Evolutionary conservation across 352 stramenopile species (phyloP).

Genomic region (Globisporangium nodosum): DNA sequence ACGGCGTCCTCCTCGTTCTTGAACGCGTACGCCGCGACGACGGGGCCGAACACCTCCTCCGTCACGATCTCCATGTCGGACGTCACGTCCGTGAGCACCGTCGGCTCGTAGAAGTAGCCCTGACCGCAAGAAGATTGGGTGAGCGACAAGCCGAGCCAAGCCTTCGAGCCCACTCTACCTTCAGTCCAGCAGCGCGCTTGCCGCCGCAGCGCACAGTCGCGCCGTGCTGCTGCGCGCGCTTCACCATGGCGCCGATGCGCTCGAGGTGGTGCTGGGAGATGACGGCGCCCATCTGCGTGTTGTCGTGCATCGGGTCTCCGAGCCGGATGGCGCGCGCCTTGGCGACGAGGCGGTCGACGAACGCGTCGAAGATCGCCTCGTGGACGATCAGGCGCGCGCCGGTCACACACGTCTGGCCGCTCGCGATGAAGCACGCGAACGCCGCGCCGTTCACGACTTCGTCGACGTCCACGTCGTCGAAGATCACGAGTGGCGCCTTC

Average conservation of each 20-base stretch:
- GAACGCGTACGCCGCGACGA: constrained; percentile 51
- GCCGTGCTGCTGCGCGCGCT: constrained; percentile 73
- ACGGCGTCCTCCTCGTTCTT: constrained; percentile 70
- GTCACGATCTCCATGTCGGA: constrained; percentile 72
- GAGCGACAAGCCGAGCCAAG: neutral
- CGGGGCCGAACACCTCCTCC: constrained; percentile 87
- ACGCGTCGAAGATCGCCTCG: constrained; percentile 64
- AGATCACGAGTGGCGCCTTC: constrained; percentile 64
- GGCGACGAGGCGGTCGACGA: constrained; percentile 52
- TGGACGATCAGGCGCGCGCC: constrained; percentile 84
- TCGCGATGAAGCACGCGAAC: constrained; percentile 70
- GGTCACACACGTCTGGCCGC: constrained; percentile 76
- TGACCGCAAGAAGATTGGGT: neutral
- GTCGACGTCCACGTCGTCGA: constrained; percentile 54
- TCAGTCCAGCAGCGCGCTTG: constrained; percentile 29
- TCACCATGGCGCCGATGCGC: constrained; percentile 67
- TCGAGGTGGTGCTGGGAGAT: constrained; percentile 50
- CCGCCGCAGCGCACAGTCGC: constrained; percentile 74
- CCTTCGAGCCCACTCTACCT: constrained; percentile 6
- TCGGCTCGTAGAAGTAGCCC: constrained; percentile 91
- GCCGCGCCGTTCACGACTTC: constrained; percentile 55
- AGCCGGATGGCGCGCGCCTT: constrained; percentile 50
- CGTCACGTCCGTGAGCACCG: constrained; percentile 77
- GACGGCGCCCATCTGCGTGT: constrained; percentile 65
- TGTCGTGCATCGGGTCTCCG: constrained; percentile 42